phyloP scores from a whole-genome alignment of 2,329 filamentous ascomycete species.

The Verticillium alfalfae region DNA sequence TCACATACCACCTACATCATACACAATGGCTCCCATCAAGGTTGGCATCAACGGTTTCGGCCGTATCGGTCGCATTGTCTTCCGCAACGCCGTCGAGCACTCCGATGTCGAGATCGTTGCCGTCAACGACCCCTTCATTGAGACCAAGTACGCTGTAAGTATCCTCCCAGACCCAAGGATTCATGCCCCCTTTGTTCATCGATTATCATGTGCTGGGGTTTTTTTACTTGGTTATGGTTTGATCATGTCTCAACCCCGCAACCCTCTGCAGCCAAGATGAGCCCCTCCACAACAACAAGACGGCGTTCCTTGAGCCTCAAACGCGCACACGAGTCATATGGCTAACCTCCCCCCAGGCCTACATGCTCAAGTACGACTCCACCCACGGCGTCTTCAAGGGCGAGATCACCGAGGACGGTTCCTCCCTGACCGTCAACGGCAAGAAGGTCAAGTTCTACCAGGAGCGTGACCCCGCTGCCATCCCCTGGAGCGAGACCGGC shows the following conservation, averaged over 20 bases:
- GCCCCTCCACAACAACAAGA: too few species aligned
- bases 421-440: slow-evolving; percentile 82
- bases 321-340: neutral
- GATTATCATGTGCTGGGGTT: neutral
- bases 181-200: neutral
- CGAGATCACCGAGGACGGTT: slow-evolving; percentile 65
- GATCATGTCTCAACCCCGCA: slow-evolving; percentile 4
- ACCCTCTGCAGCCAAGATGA: neutral
- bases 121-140: slow-evolving; percentile 99
- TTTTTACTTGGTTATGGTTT: neutral
- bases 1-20: neutral
- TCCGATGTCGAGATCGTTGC: slow-evolving; percentile 86
- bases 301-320: neutral
- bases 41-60: slow-evolving; percentile 99
- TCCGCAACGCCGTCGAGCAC: slow-evolving; percentile 95
- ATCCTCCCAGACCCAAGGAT: neutral
- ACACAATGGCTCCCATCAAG: slow-evolving; percentile 52
- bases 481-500: slow-evolving; percentile 83
- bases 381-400: slow-evolving; percentile 97
- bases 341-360: slow-evolving; percentile 55
- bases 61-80: slow-evolving; percentile 98
- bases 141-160: slow-evolving; percentile 94
- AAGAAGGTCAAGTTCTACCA: slow-evolving; percentile 93
- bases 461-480: slow-evolving; percentile 82
- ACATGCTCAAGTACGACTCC: slow-evolving; percentile 99